These are phyloP conservation scores for Pelargonium citronellum DNA, from an alignment of 441 rosid genomes.

Conservation along the genomic window DNA sequence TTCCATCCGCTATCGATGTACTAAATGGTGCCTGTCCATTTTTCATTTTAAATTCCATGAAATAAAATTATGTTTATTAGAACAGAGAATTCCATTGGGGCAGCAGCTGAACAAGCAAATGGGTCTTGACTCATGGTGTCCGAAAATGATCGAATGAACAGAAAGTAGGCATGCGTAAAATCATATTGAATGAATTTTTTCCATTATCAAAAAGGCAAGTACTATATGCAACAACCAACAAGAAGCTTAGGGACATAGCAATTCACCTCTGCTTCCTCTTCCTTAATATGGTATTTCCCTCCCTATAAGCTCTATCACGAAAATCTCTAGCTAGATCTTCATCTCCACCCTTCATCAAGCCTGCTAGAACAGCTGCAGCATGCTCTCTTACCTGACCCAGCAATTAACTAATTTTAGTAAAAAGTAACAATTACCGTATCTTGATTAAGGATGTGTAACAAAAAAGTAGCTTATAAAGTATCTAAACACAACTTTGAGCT, in stretches of 20 bases:
- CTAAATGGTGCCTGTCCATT: too few species aligned
- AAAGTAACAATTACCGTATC: not conserved
- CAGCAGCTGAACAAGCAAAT: not conserved
- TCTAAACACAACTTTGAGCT: not conserved
- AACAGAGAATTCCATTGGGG: not conserved
- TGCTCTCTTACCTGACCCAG: slow-evolving; percentile 86
- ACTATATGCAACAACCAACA: slow-evolving; percentile 8
- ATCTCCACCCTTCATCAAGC: slow-evolving; percentile 93
- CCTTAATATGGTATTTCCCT: slow-evolving; percentile 59
- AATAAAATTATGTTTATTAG: not conserved
- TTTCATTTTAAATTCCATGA: too few species aligned
- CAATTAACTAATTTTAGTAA: slow-evolving; percentile 20
- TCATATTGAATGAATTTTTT: not conserved
- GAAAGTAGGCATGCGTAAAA: not conserved
- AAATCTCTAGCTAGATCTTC: slow-evolving; percentile 74
- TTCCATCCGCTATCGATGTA: not conserved
- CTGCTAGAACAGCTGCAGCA: slow-evolving; percentile 95
- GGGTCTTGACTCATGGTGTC: not conserved
- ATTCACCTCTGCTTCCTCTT: slow-evolving; percentile 60
- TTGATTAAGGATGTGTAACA: not conserved
- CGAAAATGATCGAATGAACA: not conserved
- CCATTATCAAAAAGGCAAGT: not conserved
- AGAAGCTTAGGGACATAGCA: slow-evolving; percentile 8
- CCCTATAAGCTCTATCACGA: slow-evolving; percentile 74
- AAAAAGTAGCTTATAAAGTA: not conserved